Evolutionary conservation across 2,329 filamentous ascomycete species (phyloP), one percentile per base, ranked within the genome.

Genomic region (Raffaelea albimanens): DNA sequence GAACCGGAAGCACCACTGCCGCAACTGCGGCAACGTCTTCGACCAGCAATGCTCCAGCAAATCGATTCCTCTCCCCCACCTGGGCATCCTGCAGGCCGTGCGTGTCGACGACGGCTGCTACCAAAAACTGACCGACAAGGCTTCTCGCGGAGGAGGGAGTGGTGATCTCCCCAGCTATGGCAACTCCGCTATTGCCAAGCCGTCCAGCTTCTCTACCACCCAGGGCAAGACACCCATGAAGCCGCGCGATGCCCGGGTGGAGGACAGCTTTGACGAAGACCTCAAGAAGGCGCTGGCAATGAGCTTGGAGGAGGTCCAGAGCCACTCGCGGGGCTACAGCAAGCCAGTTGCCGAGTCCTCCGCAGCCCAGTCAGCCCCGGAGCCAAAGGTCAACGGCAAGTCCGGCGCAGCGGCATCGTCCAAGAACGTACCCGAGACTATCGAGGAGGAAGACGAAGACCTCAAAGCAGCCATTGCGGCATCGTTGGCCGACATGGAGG

Each of bases 21-120:
- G 93, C 55, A 98, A 98, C 64, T 98, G 93, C 60, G 93, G 93
- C 45, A 95, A 93, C 65, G 93, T 95, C 59, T 98, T 98, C 63
- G 94, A 95, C 61, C 88, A 91, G 54, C 83, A 93, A 58, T 98
- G 93, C 62, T 97, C 91, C 14, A 83, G 80, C 70, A 97, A 97
- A 69, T 81, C 77, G 20, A 76, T 95, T 38, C 84, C 93, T 5
- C 71, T 98, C 16, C 91, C 93, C 14, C 93, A 97, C 62, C 76
- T 98, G 14, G 93, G 93, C 52, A 97, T 98, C 54, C 70, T 89
- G 60, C 84, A 94, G 53, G 79, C 93, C 3, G 93, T 97, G 3
- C 81, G 93, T 55, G 93, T 98, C 19, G 93, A 97, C 59, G 93
- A 98, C 63, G 93, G 93, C 29, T 98, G 93, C 64, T 89, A 96